Conservation (phyloP, 2,329 filamentous ascomycete genomes). For the Colletotrichum falcatum region DNA sequence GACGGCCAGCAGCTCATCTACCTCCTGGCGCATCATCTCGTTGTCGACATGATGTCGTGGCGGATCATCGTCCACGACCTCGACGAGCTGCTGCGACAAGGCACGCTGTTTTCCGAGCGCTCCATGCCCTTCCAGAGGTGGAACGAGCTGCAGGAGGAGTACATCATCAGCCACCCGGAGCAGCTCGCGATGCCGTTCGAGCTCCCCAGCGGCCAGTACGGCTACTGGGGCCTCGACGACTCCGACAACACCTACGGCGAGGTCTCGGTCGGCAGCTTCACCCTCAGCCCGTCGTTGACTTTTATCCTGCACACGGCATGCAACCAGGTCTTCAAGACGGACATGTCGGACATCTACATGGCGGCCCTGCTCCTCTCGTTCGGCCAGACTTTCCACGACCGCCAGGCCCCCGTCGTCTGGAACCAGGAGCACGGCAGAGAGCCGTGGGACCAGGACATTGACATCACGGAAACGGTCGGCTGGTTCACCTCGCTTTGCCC, state of each 20-base stretch:
- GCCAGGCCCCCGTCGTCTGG: slow-evolving; percentile 64
- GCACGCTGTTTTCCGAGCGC: slow-evolving; percentile 57
- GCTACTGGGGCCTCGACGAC: slow-evolving; percentile 61
- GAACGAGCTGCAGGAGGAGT: slow-evolving; percentile 59
- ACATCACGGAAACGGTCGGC: slow-evolving; percentile 68
- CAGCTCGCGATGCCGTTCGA: slow-evolving; percentile 53
- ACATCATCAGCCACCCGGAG: slow-evolving; percentile 48
- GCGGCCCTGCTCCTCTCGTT: slow-evolving; percentile 68
- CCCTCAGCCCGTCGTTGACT: slow-evolving; percentile 56
- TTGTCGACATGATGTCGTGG: slow-evolving; percentile 65
- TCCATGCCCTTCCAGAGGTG: slow-evolving; percentile 63
- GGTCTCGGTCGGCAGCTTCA: slow-evolving; percentile 56
- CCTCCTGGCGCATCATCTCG: slow-evolving; percentile 64
- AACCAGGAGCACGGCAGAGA: slow-evolving; percentile 64
- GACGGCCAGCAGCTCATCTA: slow-evolving; percentile 62
- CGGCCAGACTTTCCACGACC: slow-evolving; percentile 65
- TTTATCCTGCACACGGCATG: slow-evolving; percentile 56
- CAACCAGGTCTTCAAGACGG: slow-evolving; percentile 62
- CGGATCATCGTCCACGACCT: slow-evolving; percentile 62
- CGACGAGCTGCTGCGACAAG: slow-evolving; percentile 60
- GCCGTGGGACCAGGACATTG: slow-evolving; percentile 57
- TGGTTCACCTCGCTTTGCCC: slow-evolving; percentile 71
- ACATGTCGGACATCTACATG: slow-evolving; percentile 65
- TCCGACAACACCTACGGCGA: slow-evolving; percentile 60
- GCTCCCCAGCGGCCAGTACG: slow-evolving; percentile 54